These are phyloP conservation scores for Apiotrichum gamsii DNA, from an alignment of 1,284 basidiomycete species.

Conservation along the genomic window DNA sequence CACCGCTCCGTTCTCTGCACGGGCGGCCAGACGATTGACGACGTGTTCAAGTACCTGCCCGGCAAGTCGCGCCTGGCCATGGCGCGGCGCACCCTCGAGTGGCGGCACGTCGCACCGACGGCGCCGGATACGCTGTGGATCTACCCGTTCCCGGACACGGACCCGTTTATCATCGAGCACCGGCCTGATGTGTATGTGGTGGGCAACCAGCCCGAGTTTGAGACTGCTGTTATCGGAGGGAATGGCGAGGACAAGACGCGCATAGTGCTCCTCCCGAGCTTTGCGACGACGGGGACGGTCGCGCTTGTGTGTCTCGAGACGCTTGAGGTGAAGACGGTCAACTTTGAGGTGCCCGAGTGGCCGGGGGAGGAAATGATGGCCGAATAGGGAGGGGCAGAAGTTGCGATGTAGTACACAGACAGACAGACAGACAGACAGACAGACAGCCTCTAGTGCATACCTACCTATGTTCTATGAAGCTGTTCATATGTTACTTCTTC, in stretches of 20 bases:
- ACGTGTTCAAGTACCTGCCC: constrained; percentile 80
- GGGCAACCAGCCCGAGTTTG: constrained; percentile 84
- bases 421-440: no score
- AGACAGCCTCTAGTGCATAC: background rate
- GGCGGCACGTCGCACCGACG: constrained; percentile 95
- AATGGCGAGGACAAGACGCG: constrained; percentile 52
- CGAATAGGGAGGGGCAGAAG: background rate
- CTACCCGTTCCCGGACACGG: constrained; percentile 80
- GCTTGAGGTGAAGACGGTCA: constrained; percentile 51
- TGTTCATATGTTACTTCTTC: no score
- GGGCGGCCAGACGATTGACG: constrained; percentile 88
- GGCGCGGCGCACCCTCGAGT: constrained; percentile 72
- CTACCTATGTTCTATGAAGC: background rate
- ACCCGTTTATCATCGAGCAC: constrained; percentile 81
- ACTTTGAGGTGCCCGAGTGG: constrained; percentile 45
- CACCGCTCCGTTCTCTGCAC: constrained; percentile 64
- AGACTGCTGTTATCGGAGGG: constrained; percentile 62
- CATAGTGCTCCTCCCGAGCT: constrained; percentile 76
- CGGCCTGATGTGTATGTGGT: constrained; percentile 86
- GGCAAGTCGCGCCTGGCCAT: constrained; percentile 57
- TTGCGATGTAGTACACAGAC: background rate
- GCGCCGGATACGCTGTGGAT: constrained; percentile 97
- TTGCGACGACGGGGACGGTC: constrained; percentile 60
- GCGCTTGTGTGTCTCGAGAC: constrained; percentile 59
- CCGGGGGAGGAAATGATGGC: constrained; percentile 19